A percentile compares a stretch with the other conserved stretches of the same genome.
Evolutionary conservation across 306 rosid genomes (phyloP).

Genomic region (Prunus padus): DNA sequence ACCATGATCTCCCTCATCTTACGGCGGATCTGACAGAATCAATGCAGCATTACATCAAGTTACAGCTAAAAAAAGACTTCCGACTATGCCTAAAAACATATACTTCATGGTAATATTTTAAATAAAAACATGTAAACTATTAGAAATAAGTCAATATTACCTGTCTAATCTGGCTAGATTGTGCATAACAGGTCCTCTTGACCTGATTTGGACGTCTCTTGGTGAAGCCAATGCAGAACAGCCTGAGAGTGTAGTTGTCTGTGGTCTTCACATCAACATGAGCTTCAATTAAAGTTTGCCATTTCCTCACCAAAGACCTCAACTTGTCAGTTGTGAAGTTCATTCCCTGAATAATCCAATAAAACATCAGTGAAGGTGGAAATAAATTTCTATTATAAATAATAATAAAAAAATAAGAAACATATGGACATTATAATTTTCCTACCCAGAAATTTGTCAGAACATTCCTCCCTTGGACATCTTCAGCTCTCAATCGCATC

Average conservation of each 20-base stretch:
- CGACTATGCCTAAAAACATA: neutral
- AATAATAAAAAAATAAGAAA: neutral
- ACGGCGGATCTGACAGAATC: conserved; percentile 63
- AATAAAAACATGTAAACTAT: neutral
- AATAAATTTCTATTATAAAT: neutral
- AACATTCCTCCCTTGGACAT: conserved; percentile 85
- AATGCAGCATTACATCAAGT: neutral
- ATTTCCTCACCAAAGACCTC: conserved; percentile 83
- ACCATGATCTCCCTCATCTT: conserved; percentile 93
- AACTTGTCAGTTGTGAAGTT: conserved; percentile 83
- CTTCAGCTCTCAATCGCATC: conserved; percentile 94
- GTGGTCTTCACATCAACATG: conserved; percentile 94
- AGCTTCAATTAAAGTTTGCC: conserved; percentile 93
- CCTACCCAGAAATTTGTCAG: conserved; percentile 92
- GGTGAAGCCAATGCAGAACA: conserved; percentile 96
- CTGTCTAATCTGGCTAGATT: conserved; percentile 86
- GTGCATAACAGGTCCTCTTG: conserved; percentile 94
- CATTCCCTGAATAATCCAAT: conserved; percentile 60
- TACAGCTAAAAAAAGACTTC: neutral
- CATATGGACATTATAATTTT: neutral
- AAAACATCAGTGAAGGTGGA: neutral
- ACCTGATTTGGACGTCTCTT: conserved; percentile 79
- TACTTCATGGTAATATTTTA: neutral
- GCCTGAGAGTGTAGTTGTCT: conserved; percentile 67
- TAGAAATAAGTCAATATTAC: conserved; percentile 23